Base-by-base conservation (phyloP, 1,284 basidiomycete species). In the Ganoderma lucidum region DNA sequence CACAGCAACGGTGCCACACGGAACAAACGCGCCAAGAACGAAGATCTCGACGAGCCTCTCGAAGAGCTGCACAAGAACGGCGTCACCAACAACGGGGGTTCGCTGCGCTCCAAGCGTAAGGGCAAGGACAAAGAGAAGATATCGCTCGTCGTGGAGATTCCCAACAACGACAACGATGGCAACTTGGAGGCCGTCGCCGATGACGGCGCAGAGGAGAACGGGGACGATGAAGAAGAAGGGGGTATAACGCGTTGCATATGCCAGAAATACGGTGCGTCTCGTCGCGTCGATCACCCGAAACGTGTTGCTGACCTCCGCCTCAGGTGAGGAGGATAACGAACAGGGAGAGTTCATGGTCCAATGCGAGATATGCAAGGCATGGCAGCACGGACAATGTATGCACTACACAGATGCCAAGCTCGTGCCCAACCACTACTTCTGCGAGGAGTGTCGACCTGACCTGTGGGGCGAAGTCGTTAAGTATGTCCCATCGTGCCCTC, bases 331-430 rank as follows among this genome's bases (percentile, higher is more conserved):
- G 81, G 93, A 94, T 78, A 93, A 94, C 77, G 91, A 92, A 75
- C 88, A 92, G 73, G 93, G 92, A 63, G 95, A 96, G 81, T 93
- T 96, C 79, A 98, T 99, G 96, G 96, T 98, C 64, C 94, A 97
- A 81, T 99, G 97, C 83, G 97, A 99, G 83, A 92, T 87, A 65
- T 99, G 97, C 86, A 94, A 96, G 78, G 95, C 96, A 71, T 99
- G 97, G 97, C 97, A 99, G 82, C 97, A 99, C 81, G 97, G 97
- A 23, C 88, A 93, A 41, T 99, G 97, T 83, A 96, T 99, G 91
- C 97, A 97, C 62, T 95, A 95, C 80, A 90, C 92, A 79, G 90
- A 90, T 55, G 94, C 96, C 79, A 93, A 93, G 71, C 92, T 92
- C 76, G 88, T 94, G 41, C 91, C 92, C 67, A 88, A 93, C 75